A percentile compares a stretch with the other conserved stretches of the same genome.
Conservation (phyloP, 345 rosid species). For the Arabidopsis arenosa region DNA sequence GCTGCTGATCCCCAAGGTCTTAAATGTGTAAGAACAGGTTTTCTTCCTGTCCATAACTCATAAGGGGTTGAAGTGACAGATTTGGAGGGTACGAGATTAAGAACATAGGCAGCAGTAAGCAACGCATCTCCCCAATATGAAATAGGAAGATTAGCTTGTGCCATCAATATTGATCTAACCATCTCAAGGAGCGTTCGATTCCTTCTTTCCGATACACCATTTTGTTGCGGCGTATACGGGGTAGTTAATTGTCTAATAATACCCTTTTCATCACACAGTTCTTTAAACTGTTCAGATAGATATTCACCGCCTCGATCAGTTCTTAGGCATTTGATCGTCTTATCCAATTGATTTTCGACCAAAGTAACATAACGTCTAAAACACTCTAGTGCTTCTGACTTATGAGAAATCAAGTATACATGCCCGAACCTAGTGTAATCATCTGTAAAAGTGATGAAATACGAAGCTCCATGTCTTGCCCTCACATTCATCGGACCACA, state of each 20-base stretch:
- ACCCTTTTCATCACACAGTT: slow-evolving; percentile 1
- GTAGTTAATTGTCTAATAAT: not conserved
- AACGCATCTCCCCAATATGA: not conserved
- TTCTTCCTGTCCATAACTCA: slow-evolving; percentile 16
- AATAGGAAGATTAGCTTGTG: not conserved
- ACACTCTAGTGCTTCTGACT: not conserved
- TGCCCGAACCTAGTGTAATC: not conserved
- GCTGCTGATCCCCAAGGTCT: not conserved
- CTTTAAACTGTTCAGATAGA: too few relatives aligned
- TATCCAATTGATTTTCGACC: too few relatives aligned
- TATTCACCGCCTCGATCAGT: not conserved
- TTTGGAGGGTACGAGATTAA: slow-evolving; percentile 7
- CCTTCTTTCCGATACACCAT: not conserved
- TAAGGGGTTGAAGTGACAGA: not conserved
- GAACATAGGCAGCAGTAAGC: not conserved
- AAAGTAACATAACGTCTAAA: too few relatives aligned
- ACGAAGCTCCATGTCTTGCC: slow-evolving; percentile 4
- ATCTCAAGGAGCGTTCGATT: not conserved
- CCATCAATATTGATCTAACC: not conserved
- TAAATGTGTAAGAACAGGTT: not conserved
- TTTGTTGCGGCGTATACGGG: not conserved
- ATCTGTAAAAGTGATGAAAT: slow-evolving; percentile 28
- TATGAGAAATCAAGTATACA: not conserved
- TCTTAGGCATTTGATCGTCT: not conserved
- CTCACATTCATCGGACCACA: slow-evolving; percentile 16